Conservation (phyloP, 352 stramenopile genomes). For the Phytophthora vignae region DNA sequence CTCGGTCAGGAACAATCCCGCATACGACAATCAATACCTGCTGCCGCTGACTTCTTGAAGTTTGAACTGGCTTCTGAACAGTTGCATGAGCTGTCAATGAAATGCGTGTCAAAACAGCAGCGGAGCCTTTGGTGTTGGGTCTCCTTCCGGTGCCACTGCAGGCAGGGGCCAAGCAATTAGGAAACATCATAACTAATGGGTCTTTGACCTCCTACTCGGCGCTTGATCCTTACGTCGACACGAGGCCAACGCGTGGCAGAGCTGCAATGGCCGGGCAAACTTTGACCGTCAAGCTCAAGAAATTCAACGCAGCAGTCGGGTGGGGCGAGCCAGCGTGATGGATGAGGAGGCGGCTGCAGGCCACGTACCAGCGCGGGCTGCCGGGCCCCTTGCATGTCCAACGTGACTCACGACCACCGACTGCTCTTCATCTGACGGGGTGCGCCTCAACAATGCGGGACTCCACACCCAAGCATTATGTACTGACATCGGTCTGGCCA, state of each 20-base stretch:
- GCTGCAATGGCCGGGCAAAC: neutral
- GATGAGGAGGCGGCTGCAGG: neutral
- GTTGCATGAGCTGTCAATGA: constrained; percentile 11
- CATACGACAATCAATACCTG: constrained; percentile 9
- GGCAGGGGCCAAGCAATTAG: constrained; percentile 12
- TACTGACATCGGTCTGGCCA: neutral
- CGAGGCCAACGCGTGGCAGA: neutral
- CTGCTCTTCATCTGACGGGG: neutral
- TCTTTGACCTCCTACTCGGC: constrained; percentile 6
- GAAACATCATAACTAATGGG: constrained; percentile 32
- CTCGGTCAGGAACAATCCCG: neutral
- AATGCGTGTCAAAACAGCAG: neutral
- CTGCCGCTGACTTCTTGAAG: constrained; percentile 25
- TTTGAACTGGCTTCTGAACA: constrained; percentile 24
- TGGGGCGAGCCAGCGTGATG: neutral
- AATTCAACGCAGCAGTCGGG: neutral
- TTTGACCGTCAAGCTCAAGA: neutral
- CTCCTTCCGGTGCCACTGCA: constrained; percentile 3
- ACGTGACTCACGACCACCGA: neutral
- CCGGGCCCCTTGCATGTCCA: constrained; percentile 10
- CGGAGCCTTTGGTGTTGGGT: constrained; percentile 33
- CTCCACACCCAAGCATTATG: neutral
- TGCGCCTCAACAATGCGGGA: neutral
- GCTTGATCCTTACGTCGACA: constrained; percentile 1
- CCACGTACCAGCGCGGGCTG: neutral